These are phyloP conservation scores for Ministeria vibrans DNA, from an alignment of 78 protist species.

Conservation along the genomic window DNA sequence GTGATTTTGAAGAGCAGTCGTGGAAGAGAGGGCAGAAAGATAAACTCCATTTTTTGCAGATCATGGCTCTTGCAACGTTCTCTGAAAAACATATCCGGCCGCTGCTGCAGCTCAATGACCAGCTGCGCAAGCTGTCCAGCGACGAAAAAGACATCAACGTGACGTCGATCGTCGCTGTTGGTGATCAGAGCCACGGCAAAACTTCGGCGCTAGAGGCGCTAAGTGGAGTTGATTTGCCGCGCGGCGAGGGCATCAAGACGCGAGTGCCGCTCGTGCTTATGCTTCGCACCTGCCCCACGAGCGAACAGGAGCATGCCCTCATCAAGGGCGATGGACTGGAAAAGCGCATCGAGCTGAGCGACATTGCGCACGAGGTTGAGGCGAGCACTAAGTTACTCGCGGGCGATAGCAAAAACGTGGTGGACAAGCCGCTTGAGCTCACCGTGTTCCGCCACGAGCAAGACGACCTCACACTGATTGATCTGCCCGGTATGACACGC, in stretches of 20 bases:
- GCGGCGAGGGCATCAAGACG: slow-evolving; percentile 8
- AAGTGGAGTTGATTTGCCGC: slow-evolving; percentile 1
- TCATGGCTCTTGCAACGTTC: neutral
- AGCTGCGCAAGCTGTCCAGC: neutral
- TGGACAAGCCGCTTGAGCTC: slow-evolving; percentile 8
- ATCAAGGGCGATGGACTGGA: too few relatives aligned
- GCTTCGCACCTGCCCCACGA: neutral
- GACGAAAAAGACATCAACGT: neutral
- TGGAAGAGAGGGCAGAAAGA: too few relatives aligned
- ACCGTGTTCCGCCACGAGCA: neutral
- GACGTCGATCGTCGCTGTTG: neutral
- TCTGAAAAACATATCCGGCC: neutral
- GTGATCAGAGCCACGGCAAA: slow-evolving; percentile 10
- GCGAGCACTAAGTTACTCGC: neutral
- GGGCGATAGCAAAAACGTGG: neutral
- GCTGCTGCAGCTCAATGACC: neutral
- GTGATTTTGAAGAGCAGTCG: too few relatives aligned
- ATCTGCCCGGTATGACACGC: slow-evolving; percentile 19
- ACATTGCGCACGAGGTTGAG: neutral
- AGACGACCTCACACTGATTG: slow-evolving; percentile 2
- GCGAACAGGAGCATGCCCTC: neutral
- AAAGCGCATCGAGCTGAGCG: neutral
- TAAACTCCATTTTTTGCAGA: too few relatives aligned
- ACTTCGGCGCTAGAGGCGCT: slow-evolving; percentile 19
- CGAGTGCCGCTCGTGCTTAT: neutral